Percentiles rank a stretch among this genome's conserved stretches.
Conservation (phyloP, 2,329 filamentous ascomycete genomes). For the Mycosphaerella sp. region DNA sequence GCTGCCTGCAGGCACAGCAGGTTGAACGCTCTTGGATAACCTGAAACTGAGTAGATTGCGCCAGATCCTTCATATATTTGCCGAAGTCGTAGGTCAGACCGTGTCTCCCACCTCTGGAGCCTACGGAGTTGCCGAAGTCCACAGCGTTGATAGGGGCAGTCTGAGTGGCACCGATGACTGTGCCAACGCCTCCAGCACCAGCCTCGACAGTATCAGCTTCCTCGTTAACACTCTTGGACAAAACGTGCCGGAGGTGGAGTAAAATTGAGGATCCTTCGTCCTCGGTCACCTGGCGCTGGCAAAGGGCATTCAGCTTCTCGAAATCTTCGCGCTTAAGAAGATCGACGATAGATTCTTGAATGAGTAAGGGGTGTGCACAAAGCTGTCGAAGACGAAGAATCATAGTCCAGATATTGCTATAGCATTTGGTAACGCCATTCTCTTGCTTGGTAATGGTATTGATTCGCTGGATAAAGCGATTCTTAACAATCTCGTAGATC, state of each 20-base stretch:
- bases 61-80: slow-evolving; percentile 37
- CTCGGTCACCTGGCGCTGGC: slow-evolving; percentile 9
- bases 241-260: slow-evolving; percentile 20
- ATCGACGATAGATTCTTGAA: slow-evolving; percentile 42
- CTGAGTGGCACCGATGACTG: slow-evolving; percentile 18
- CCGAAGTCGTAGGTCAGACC: slow-evolving; percentile 39
- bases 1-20: slow-evolving; percentile 42
- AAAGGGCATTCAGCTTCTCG: slow-evolving; percentile 34
- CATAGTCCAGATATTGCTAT: slow-evolving; percentile 42
- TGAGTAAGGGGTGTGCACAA: slow-evolving; percentile 45
- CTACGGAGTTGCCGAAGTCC: slow-evolving; percentile 8
- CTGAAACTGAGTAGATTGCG: slow-evolving; percentile 33
- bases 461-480: slow-evolving; percentile 41
- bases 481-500: slow-evolving; percentile 50
- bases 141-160: slow-evolving; percentile 17
- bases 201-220: slow-evolving; percentile 15
- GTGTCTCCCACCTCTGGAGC: slow-evolving; percentile 30
- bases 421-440: slow-evolving; percentile 32
- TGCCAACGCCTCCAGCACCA: slow-evolving; percentile 16
- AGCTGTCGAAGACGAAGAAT: slow-evolving; percentile 49
- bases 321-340: slow-evolving; percentile 44
- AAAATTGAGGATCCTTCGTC: slow-evolving; percentile 17
- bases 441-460: slow-evolving; percentile 30
- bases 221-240: slow-evolving; percentile 10
- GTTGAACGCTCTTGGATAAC: slow-evolving; percentile 32